phyloP scores from a whole-genome alignment of 768 basidiomycete genomes.

The Gyrodon lividus region DNA sequence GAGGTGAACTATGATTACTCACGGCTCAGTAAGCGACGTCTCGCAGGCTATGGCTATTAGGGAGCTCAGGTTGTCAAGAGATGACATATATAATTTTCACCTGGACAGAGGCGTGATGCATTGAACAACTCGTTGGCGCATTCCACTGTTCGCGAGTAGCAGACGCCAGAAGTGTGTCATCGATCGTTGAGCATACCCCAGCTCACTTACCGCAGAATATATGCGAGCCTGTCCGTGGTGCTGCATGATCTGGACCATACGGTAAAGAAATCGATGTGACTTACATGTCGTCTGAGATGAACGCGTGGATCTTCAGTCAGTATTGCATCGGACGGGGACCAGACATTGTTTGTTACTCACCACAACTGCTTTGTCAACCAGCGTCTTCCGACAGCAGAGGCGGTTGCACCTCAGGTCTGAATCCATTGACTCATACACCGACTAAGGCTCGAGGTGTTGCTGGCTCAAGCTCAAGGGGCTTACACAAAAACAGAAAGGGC shows the following conservation, averaged over 20 bases:
- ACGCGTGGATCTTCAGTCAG: slow-evolving; percentile 11
- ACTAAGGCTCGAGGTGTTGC: too few relatives aligned
- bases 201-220: slow-evolving; percentile 70
- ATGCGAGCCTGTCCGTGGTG: slow-evolving; percentile 61
- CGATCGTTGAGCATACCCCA: background rate
- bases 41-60: slow-evolving; percentile 63
- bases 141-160: slow-evolving; percentile 48
- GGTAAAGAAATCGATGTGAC: slow-evolving; percentile 13
- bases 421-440: slow-evolving; percentile 52
- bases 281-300: slow-evolving; percentile 53
- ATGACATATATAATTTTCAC: slow-evolving; percentile 32
- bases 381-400: slow-evolving; percentile 64
- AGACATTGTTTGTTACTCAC: slow-evolving; percentile 43
- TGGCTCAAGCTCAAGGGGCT: too few relatives aligned
- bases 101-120: slow-evolving; percentile 75
- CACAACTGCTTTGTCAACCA: slow-evolving; percentile 82
- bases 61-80: background rate
- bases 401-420: slow-evolving; percentile 76
- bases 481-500: background rate
- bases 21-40: slow-evolving; percentile 79
- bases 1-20: slow-evolving; percentile 18
- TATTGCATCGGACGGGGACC: background rate
- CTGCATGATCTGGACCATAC: background rate
- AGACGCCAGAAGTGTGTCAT: background rate
- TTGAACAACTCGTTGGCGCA: slow-evolving; percentile 86